Conservation (phyloP, 805 yeast species). For the Lachancea cidri region DNA sequence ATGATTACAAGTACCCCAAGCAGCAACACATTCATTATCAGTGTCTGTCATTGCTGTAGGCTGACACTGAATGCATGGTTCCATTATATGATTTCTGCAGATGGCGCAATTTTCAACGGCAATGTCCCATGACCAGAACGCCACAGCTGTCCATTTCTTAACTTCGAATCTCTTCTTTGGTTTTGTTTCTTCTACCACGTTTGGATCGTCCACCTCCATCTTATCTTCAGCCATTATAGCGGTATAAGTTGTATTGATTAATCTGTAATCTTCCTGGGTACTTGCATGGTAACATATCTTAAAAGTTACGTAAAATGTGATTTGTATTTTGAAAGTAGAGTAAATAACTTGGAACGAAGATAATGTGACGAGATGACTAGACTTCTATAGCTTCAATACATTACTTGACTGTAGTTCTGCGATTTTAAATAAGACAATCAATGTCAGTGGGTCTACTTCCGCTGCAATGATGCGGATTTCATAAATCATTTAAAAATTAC, state of each 20-base stretch:
- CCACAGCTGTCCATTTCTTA: constrained; percentile 98
- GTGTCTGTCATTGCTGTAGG: constrained; percentile 62
- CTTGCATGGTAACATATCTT: too few species aligned
- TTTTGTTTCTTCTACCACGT: constrained; percentile 8
- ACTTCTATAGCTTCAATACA: too few species aligned
- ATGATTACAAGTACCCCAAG: constrained; percentile 96
- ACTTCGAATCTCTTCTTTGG: constrained; percentile 78
- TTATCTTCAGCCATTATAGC: constrained; percentile 6
- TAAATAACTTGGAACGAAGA: too few species aligned
- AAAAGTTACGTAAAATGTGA: too few species aligned
- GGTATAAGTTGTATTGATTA: not conserved
- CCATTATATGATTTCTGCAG: constrained; percentile 97
- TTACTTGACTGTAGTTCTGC: too few species aligned
- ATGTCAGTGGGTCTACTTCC: too few species aligned
- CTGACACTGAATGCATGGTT: constrained; percentile 95
- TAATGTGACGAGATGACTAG: too few species aligned
- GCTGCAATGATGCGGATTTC: too few species aligned
- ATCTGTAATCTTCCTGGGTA: too few species aligned
- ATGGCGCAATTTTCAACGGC: constrained; percentile 96
- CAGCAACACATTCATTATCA: constrained; percentile 81
- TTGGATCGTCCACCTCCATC: constrained; percentile 9
- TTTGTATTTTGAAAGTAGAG: too few species aligned
- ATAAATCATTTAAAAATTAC: too few species aligned
- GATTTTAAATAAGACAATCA: too few species aligned
- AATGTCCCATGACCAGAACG: constrained; percentile 99